phyloP scores from a whole-genome alignment of 2,329 filamentous ascomycete genomes.

The Parafenestella ontariensis region DNA sequence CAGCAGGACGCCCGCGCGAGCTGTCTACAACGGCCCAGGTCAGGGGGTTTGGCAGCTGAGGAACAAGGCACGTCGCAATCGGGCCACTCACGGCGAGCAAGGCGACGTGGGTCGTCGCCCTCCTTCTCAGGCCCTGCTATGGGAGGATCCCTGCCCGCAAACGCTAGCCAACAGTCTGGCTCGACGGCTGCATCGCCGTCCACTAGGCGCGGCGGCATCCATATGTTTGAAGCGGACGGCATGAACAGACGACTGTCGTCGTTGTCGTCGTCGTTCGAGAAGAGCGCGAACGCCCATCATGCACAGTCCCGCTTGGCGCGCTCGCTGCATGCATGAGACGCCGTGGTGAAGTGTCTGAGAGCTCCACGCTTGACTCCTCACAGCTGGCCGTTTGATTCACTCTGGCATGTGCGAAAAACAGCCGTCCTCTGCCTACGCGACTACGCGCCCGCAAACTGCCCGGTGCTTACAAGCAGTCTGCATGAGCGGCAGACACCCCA shows the following conservation, averaged over 20 bases:
- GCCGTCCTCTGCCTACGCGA: background rate
- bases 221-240: constrained; percentile 27
- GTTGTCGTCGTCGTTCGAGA: too few species aligned
- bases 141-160: constrained; percentile 30
- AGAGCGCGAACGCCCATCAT: constrained; percentile 13
- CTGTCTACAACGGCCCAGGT: constrained; percentile 4
- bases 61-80: constrained; percentile 7
- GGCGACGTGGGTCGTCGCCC: constrained; percentile 9
- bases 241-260: constrained; percentile 37
- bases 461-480: constrained; percentile 23
- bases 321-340: too few species aligned
- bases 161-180: constrained; percentile 25
- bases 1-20: background rate
- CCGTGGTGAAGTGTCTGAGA: too few species aligned
- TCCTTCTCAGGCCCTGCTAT: constrained; percentile 28
- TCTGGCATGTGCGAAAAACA: constrained; percentile 5
- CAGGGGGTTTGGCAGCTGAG: constrained; percentile 15
- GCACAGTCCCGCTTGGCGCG: constrained; percentile 9
- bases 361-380: constrained; percentile 7
- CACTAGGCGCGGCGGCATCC: constrained; percentile 5
- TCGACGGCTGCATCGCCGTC: constrained; percentile 17
- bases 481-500: constrained; percentile 5
- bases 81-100: constrained; percentile 17
- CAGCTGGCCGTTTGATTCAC: constrained; percentile 7
- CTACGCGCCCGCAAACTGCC: constrained; percentile 12